Conservation (phyloP, 495 filamentous ascomycete genomes). For the Poronia punctata region DNA sequence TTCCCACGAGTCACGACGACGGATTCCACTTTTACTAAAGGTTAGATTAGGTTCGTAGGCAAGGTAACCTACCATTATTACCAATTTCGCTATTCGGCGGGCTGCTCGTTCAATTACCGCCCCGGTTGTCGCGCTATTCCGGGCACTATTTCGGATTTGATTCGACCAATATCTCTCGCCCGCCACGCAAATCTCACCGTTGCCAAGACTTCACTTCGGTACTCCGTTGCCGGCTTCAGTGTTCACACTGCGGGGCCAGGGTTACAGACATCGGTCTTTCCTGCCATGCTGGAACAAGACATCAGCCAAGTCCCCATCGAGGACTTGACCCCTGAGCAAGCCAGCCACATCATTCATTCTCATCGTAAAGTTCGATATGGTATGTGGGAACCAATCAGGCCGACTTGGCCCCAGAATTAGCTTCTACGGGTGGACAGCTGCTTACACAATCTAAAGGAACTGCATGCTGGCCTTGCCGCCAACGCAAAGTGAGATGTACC, state of each 20-base stretch:
- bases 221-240: conserved; percentile 2
- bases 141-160: background rate
- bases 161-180: background rate
- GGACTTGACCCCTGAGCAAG: conserved; percentile 49
- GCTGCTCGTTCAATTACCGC: background rate
- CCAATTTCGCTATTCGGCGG: too few relatives aligned
- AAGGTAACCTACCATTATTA: too few relatives aligned
- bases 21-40: too few relatives aligned
- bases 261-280: conserved; percentile 1
- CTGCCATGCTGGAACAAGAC: conserved; percentile 21
- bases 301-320: conserved; percentile 34
- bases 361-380: conserved; percentile 54
- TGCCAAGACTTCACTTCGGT: conserved; percentile 1
- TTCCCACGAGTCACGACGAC: too few relatives aligned
- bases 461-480: conserved; percentile 67
- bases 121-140: too few relatives aligned
- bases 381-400: conserved; percentile 25
- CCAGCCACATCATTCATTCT: conserved; percentile 52
- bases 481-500: conserved; percentile 70
- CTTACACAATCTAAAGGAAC: conserved; percentile 36
- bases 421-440: background rate
- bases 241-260: conserved; percentile 16
- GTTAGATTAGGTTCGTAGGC: too few relatives aligned
- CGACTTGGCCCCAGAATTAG: background rate
- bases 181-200: conserved; percentile 1